Conservation (phyloP, 2,329 filamentous ascomycete species). For the Fusarium equiseti region DNA sequence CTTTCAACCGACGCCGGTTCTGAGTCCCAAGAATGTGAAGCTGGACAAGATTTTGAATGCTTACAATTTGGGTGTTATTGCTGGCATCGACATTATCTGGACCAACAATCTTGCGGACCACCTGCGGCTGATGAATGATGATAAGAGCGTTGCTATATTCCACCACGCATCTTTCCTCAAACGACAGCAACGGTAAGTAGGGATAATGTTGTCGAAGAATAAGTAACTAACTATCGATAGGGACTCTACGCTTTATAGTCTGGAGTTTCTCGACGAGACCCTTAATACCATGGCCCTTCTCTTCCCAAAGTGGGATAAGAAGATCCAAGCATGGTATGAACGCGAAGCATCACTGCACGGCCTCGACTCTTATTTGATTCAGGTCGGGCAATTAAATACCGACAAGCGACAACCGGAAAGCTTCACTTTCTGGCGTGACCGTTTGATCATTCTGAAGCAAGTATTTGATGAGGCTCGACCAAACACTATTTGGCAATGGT, state of each 20-base stretch:
- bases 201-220: fast-evolving
- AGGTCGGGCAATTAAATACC: not conserved
- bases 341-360: not conserved
- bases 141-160: not conserved
- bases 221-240: not conserved
- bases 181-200: not conserved
- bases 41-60: slow-evolving; percentile 1
- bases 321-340: not conserved
- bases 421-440: not conserved
- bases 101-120: not conserved
- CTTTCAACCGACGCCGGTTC: not conserved
- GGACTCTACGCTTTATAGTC: not conserved
- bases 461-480: not conserved
- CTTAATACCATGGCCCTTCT: not conserved
- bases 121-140: not conserved
- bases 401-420: not conserved
- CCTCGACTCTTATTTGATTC: not conserved
- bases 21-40: not conserved
- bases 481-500: not conserved
- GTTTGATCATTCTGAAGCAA: not conserved
- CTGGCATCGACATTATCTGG: not conserved
- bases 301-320: not conserved
- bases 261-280: not conserved
- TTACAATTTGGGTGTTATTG: not conserved
- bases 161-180: not conserved